A percentile compares a stretch with the other conserved stretches of the same genome.
Conservation (phyloP, 2,329 filamentous ascomycete species). For the Scopulariopsis brevicaulis region DNA sequence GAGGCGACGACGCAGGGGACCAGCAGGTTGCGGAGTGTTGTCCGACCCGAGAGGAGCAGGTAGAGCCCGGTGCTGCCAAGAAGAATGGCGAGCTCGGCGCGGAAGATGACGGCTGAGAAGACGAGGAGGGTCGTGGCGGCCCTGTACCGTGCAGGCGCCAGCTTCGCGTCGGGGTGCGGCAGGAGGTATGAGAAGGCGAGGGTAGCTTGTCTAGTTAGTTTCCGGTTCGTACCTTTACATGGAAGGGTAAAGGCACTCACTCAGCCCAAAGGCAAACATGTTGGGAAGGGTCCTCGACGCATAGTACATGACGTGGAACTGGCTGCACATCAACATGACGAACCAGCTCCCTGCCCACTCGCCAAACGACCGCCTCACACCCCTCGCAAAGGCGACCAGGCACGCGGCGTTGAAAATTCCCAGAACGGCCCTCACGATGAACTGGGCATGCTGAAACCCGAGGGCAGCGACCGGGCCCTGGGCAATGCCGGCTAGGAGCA, state of each 20-base stretch:
- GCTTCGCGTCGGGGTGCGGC: conserved; percentile 16
- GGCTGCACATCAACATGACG: conserved; percentile 61
- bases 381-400: conserved; percentile 53
- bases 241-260: conserved; percentile 32
- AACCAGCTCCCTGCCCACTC: conserved; percentile 65
- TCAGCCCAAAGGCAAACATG: conserved; percentile 86
- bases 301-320: conserved; percentile 93
- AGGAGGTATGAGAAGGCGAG: conserved; percentile 43
- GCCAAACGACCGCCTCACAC: conserved; percentile 59
- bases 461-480: conserved; percentile 52
- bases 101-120: conserved; percentile 72
- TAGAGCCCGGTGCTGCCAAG: conserved; percentile 57
- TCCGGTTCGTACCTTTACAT: background rate
- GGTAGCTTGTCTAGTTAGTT: conserved; percentile 38
- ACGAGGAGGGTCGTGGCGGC: conserved; percentile 66
- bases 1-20: conserved; percentile 55
- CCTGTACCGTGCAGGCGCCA: conserved; percentile 34
- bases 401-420: conserved; percentile 64
- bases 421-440: conserved; percentile 63
- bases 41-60: conserved; percentile 44
- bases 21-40: conserved; percentile 46
- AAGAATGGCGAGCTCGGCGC: conserved; percentile 77
- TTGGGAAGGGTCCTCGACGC: conserved; percentile 86
- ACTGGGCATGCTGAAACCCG: conserved; percentile 42
- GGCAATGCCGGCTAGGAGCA: conserved; percentile 62